phyloP scores from a whole-genome alignment of 495 filamentous ascomycete genomes.

The Saxophila tyrrhenica region DNA sequence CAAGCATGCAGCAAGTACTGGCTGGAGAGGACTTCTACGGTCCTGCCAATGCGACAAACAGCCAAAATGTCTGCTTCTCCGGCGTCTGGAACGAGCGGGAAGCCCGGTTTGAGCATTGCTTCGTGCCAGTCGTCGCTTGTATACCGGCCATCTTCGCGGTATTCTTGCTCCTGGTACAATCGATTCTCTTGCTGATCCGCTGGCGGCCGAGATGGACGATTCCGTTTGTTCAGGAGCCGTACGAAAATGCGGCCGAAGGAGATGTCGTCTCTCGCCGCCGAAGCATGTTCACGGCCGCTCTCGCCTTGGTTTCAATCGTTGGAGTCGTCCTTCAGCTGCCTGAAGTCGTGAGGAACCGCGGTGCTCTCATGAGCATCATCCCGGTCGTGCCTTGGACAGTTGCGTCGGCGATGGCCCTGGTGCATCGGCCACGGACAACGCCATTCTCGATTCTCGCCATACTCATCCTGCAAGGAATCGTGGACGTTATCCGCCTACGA shows the following conservation, averaged over 20 bases:
- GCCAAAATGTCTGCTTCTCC: conserved; percentile 2
- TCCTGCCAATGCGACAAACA: not conserved
- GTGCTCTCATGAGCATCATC: not conserved
- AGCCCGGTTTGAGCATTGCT: conserved; percentile 17
- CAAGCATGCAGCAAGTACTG: conserved; percentile 11
- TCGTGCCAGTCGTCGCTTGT: conserved; percentile 9
- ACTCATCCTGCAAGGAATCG: conserved; percentile 1
- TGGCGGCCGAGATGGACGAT: conserved; percentile 12
- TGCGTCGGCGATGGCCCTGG: not conserved
- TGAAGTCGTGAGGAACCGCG: not conserved
- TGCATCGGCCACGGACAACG: conserved; percentile 5
- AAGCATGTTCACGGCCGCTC: not conserved
- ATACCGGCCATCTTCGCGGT: conserved; percentile 11
- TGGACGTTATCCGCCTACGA: conserved; percentile 3
- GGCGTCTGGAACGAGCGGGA: conserved; percentile 10
- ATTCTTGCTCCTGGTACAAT: conserved; percentile 6
- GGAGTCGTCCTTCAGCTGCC: conserved; percentile 7
- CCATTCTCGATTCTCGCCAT: conserved; percentile 11
- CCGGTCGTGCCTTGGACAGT: conserved; percentile 14
- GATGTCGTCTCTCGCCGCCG: not conserved
- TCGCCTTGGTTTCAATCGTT: conserved; percentile 1
- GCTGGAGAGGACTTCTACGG: not conserved
- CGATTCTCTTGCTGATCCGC: not conserved
- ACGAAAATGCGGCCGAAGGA: not conserved
- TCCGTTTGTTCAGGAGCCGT: conserved; percentile 18